phyloP scores from a whole-genome alignment of 768 basidiomycete genomes.

The Pleurotus giganteus region DNA sequence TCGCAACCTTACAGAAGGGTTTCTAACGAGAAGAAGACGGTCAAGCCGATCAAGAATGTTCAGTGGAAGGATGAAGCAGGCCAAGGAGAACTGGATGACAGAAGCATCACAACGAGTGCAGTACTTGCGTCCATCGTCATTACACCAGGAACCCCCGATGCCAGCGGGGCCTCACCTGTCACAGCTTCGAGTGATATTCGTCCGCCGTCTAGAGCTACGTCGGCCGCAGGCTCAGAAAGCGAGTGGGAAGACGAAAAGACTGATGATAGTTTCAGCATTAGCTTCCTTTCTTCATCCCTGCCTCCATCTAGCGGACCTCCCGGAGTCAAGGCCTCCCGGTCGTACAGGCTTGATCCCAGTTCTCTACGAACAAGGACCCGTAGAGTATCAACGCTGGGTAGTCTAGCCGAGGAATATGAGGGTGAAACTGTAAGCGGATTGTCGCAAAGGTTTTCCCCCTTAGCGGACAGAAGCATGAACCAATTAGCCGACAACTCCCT shows the following conservation, averaged over 20 bases:
- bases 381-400: slow-evolving; percentile 46
- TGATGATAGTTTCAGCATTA: slow-evolving; percentile 69
- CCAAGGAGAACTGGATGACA: slow-evolving; percentile 77
- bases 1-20: slow-evolving; percentile 60
- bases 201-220: slow-evolving; percentile 40
- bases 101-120: slow-evolving; percentile 31
- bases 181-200: slow-evolving; percentile 25
- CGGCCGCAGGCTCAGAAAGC: slow-evolving; percentile 69
- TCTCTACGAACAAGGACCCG: slow-evolving; percentile 60
- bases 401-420: slow-evolving; percentile 76
- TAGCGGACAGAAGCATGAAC: slow-evolving; percentile 73
- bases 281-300: slow-evolving; percentile 44
- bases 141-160: slow-evolving; percentile 35
- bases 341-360: slow-evolving; percentile 65
- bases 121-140: slow-evolving; percentile 29
- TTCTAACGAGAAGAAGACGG: slow-evolving; percentile 59
- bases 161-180: slow-evolving; percentile 17
- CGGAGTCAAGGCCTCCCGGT: slow-evolving; percentile 46
- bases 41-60: slow-evolving; percentile 67
- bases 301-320: slow-evolving; percentile 31
- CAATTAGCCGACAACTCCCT: slow-evolving; percentile 29
- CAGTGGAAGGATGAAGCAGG: slow-evolving; percentile 89
- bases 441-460: slow-evolving; percentile 37
- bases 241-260: slow-evolving; percentile 92
- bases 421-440: slow-evolving; percentile 20